Conservation (phyloP, 2,329 filamentous ascomycete species). For the Penicillium sp. region DNA sequence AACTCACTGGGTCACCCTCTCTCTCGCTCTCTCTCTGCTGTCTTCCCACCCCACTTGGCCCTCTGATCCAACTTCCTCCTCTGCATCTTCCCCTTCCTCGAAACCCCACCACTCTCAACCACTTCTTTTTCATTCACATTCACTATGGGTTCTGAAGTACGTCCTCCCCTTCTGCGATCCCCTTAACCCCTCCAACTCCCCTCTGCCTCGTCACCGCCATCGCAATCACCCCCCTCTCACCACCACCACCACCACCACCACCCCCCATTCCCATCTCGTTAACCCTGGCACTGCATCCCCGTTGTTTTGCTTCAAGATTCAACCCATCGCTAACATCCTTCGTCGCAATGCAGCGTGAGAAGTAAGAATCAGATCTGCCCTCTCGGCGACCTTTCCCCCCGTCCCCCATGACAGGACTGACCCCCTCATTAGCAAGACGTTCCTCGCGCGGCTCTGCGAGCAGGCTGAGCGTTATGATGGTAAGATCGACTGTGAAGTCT, state of each 20-base stretch:
- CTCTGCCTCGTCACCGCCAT: slow-evolving; percentile 35
- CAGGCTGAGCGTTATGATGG: slow-evolving; percentile 99
- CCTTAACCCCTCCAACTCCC: slow-evolving; percentile 35
- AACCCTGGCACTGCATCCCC: slow-evolving; percentile 10
- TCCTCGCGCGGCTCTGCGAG: slow-evolving; percentile 99
- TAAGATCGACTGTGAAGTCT: slow-evolving; percentile 44
- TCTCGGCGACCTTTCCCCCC: not conserved
- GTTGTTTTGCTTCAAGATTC: slow-evolving; percentile 36
- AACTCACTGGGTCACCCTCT: slow-evolving; percentile 16
- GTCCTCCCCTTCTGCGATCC: slow-evolving; percentile 39
- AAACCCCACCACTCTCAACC: not conserved
- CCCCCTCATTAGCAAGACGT: slow-evolving; percentile 80
- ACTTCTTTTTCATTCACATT: slow-evolving; percentile 23
- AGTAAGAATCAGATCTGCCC: slow-evolving; percentile 52
- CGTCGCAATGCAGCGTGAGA: slow-evolving; percentile 64
- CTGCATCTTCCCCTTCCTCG: slow-evolving; percentile 19
- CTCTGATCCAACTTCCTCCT: slow-evolving; percentile 27
- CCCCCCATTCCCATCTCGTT: slow-evolving; percentile 19
- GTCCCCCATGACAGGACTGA: slow-evolving; percentile 40
- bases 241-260: not conserved
- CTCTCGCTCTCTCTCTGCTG: slow-evolving; percentile 20
- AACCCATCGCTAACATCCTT: slow-evolving; percentile 38
- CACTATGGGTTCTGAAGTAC: slow-evolving; percentile 68
- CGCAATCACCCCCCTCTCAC: slow-evolving; percentile 18
- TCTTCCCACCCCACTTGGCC: slow-evolving; percentile 28